A percentile compares a stretch with the other conserved stretches of the same genome.
Evolutionary conservation across 352 stramenopile species (phyloP).

Genomic region (Phytophthora citrophthora): DNA sequence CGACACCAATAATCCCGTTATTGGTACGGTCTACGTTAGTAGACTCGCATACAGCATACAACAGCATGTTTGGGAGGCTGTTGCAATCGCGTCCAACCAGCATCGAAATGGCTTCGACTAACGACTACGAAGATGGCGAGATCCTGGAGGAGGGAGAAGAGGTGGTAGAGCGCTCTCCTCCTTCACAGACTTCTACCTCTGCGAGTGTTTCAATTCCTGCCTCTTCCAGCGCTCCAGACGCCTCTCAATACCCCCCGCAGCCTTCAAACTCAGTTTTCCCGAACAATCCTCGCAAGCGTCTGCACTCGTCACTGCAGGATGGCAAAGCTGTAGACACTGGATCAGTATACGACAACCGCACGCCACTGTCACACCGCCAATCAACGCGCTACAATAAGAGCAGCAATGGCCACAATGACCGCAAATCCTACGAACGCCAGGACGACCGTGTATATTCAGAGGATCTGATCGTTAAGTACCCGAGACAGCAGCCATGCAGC

Average conservation of each 20-base stretch:
- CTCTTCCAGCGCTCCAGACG: not conserved
- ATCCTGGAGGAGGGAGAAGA: constrained; percentile 76
- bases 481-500: constrained; percentile 63
- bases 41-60: too few species aligned
- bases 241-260: not conserved
- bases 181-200: not conserved
- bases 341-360: constrained; percentile 23
- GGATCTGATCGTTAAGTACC: constrained; percentile 74
- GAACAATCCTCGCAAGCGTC: constrained; percentile 28
- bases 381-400: constrained; percentile 15
- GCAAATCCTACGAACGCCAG: constrained; percentile 22
- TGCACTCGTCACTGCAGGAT: constrained; percentile 15
- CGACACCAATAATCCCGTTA: too few species aligned
- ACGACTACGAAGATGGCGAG: constrained; percentile 77
- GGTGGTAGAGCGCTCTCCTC: constrained; percentile 10
- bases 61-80: too few species aligned
- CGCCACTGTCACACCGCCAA: constrained; percentile 25
- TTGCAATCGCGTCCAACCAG: constrained; percentile 12
- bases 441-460: constrained; percentile 58
- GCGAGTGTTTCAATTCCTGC: not conserved
- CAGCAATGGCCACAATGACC: constrained; percentile 17
- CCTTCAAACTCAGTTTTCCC: constrained; percentile 9
- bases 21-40: too few species aligned
- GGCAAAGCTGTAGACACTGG: not conserved
- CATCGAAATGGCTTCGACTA: constrained; percentile 36